Evolutionary conservation across 192 early-diverging fungal species (phyloP), one percentile per base, ranked within the genome.

Genomic region (Coemansia sp.): DNA sequence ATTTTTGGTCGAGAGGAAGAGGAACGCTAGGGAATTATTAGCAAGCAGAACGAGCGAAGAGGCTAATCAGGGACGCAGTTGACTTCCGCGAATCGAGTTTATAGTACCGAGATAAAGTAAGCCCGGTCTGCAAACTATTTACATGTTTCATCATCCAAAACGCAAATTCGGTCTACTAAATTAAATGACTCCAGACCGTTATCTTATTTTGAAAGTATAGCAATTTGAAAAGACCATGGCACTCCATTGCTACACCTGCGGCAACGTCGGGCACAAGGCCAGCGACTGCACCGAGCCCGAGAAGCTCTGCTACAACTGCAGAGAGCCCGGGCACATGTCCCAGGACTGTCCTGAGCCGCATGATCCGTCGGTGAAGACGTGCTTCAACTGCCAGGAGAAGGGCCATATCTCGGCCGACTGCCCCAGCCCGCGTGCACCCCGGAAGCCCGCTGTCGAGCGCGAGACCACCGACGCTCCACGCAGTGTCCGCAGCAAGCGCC

Each of bases 351-450:
- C 75, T 7, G 52, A 77, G 25, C 71, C 70, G 22, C 74, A 65
- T n/a, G 71, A 64, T 23, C 27, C 48, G 45, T 27, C 67, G 39
- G 49, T 57, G 38, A 56, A 61, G 43, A 75, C 83, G 52, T 87
- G 85, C 69, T 85, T 84, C 66, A 84, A 82, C 69, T 82, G 80
- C 59, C 59, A 59, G 25, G 21, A 71, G 11, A 68, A 72, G 59
- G 83, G 82, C 9, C 85, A 86, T 58, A 51, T 83, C 1, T 72
- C 75, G 14, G 73, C 67, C 38, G 67, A 68, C 9, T 86, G 85
- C 58, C 41, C 75, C n/a, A 60, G 27, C 24, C 53, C 53, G 12
- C 53, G 53, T 19, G 25, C 53, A 29, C 12, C 29, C n/a, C 23
- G 53, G 5, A 55, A 55, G 41, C 14, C 41, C 41, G 41, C 25